phyloP scores from a whole-genome alignment of 768 basidiomycete genomes.

The Termitomyces sp. region DNA sequence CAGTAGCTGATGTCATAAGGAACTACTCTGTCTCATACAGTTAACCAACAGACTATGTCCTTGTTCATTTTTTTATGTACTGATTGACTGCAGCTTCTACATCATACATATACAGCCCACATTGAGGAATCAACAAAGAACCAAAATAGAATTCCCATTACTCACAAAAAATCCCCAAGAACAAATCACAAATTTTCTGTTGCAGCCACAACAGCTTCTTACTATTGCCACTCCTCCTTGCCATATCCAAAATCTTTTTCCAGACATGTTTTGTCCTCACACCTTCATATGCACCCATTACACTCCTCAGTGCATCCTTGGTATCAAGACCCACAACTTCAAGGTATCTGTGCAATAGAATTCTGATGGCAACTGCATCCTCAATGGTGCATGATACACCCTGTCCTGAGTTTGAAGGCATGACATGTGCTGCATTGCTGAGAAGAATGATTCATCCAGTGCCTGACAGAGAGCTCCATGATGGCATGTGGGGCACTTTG shows the following conservation, averaged over 20 bases:
- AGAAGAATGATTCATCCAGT: slow-evolving; percentile 31
- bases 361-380: slow-evolving; percentile 27
- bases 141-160: neutral
- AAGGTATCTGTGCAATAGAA: slow-evolving; percentile 9
- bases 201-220: slow-evolving; percentile 26
- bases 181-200: slow-evolving; percentile 27
- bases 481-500: slow-evolving; percentile 27
- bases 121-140: slow-evolving; percentile 12
- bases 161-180: slow-evolving; percentile 28
- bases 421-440: slow-evolving; percentile 40
- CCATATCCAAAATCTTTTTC: slow-evolving; percentile 26
- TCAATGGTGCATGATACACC: slow-evolving; percentile 36
- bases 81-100: slow-evolving; percentile 19
- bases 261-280: neutral
- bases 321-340: slow-evolving; percentile 5
- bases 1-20: neutral
- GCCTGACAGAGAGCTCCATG: slow-evolving; percentile 25
- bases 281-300: neutral
- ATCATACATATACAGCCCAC: slow-evolving; percentile 21
- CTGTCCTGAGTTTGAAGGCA: slow-evolving; percentile 38
- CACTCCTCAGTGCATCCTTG: slow-evolving; percentile 9
- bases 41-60: neutral
- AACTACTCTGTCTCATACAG: neutral
- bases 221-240: slow-evolving; percentile 23
- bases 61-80: slow-evolving; percentile 14